Percentiles rank a stretch among this genome's conserved stretches.
Evolutionary conservation across 2,329 filamentous ascomycete species (phyloP).

Genomic region (Westerdykella aurantiaca): DNA sequence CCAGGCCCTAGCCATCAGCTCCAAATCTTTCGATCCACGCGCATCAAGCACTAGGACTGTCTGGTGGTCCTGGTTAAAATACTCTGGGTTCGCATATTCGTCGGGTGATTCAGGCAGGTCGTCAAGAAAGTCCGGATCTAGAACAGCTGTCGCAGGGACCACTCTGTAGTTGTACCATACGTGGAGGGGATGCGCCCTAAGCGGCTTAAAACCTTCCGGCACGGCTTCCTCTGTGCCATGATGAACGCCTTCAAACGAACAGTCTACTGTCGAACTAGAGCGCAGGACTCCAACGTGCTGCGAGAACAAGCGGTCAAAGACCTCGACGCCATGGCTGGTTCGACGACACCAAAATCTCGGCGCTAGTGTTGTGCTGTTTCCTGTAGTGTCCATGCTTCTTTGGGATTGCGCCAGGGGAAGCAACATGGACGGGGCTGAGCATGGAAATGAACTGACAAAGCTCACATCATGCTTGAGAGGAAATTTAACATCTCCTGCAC

Average conservation of each 20-base stretch:
- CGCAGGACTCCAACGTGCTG: conserved; percentile 27
- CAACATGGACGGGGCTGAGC: conserved; percentile 39
- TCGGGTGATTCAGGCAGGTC: conserved; percentile 9
- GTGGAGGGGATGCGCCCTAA: conserved; percentile 39
- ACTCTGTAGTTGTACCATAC: conserved; percentile 33
- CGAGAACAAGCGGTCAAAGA: no score
- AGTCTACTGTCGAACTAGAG: conserved; percentile 23
- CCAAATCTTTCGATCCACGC: conserved; percentile 58
- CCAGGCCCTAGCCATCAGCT: conserved; percentile 65
- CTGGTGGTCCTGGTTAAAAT: conserved; percentile 17
- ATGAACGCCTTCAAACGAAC: conserved; percentile 22
- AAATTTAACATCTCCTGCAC: conserved; percentile 14
- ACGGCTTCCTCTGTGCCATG: conserved; percentile 8
- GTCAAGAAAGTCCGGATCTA: conserved; percentile 27
- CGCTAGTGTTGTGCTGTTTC: neutral
- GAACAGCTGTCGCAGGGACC: conserved; percentile 29
- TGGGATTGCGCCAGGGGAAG: neutral
- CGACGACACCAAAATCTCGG: conserved; percentile 15
- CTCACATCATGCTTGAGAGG: conserved; percentile 47
- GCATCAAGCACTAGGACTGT: conserved; percentile 42
- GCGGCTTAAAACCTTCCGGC: conserved; percentile 13
- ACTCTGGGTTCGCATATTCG: conserved; percentile 6
- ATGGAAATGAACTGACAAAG: conserved; percentile 52
- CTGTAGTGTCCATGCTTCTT: conserved; percentile 2
- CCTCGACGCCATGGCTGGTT: conserved; percentile 33